phyloP scores from a whole-genome alignment of 352 stramenopile species.

The Globisporangium cystogenes region DNA sequence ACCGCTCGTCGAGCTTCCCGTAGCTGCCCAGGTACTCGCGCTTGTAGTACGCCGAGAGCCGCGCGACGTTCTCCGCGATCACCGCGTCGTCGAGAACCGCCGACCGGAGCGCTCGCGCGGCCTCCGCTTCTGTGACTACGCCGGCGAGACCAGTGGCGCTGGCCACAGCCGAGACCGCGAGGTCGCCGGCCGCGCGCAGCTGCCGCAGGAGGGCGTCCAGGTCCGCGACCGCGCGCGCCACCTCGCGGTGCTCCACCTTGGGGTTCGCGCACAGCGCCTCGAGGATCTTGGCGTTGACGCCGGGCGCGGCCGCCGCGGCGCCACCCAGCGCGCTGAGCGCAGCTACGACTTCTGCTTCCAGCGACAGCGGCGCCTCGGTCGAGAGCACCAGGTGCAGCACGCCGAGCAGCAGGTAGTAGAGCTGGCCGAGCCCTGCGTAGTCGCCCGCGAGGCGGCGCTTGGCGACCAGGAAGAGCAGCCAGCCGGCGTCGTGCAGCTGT shows the following conservation, averaged over 20 bases:
- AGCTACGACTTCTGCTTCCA: slow-evolving; percentile 76
- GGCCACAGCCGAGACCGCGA: slow-evolving; percentile 11
- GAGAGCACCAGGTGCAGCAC: slow-evolving; percentile 65
- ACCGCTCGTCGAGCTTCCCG: slow-evolving; percentile 54
- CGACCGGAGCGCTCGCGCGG: slow-evolving; percentile 12
- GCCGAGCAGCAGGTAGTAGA: slow-evolving; percentile 74
- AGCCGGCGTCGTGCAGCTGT: slow-evolving; percentile 58
- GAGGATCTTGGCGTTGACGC: slow-evolving; percentile 26
- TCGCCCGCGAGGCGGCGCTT: slow-evolving; percentile 34
- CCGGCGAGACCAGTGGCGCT: background rate
- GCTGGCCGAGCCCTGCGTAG: slow-evolving; percentile 54
- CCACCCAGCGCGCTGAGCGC: slow-evolving; percentile 67
- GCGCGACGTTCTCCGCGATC: slow-evolving; percentile 33
- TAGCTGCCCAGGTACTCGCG: slow-evolving; percentile 37
- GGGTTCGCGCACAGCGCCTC: slow-evolving; percentile 41
- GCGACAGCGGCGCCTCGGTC: slow-evolving; percentile 28
- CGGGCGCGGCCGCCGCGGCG: background rate
- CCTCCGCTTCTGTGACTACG: background rate
- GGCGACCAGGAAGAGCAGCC: slow-evolving; percentile 68
- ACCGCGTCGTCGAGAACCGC: slow-evolving; percentile 31
- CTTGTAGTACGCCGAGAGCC: slow-evolving; percentile 31
- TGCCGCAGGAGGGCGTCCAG: slow-evolving; percentile 36
- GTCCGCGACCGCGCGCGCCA: slow-evolving; percentile 31
- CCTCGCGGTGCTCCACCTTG: slow-evolving; percentile 37
- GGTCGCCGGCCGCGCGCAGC: slow-evolving; percentile 20